These are phyloP conservation scores for Aegle marmelos DNA, from an alignment of 345 rosid species.

Conservation along the genomic window DNA sequence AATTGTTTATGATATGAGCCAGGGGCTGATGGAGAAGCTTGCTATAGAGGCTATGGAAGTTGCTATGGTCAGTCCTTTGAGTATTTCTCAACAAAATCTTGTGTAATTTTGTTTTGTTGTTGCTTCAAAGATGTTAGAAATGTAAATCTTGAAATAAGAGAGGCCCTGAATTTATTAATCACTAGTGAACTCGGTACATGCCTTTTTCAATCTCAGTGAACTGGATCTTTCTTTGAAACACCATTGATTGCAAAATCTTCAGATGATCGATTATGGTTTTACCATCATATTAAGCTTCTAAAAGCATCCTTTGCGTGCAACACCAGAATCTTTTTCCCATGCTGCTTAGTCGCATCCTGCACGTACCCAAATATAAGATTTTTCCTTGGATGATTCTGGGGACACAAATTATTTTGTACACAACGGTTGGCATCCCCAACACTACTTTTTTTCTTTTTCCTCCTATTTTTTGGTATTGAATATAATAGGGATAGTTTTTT, in stretches of 20 bases:
- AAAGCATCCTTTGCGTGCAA: neutral
- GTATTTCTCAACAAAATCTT: neutral
- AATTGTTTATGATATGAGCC: constrained; percentile 57
- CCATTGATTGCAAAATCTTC: neutral
- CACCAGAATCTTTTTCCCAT: neutral
- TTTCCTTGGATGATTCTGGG: no score
- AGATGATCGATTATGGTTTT: neutral
- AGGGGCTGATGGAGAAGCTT: constrained; percentile 70
- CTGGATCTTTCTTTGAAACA: neutral
- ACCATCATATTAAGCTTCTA: neutral
- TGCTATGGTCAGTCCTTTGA: constrained; percentile 54
- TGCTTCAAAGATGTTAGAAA: neutral
- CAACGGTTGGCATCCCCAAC: neutral
- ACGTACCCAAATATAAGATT: no score
- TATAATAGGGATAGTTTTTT: neutral
- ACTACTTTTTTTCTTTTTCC: neutral
- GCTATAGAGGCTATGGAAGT: constrained; percentile 75
- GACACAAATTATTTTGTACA: neutral
- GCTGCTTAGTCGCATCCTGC: neutral
- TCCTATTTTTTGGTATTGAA: neutral
- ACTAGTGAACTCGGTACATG: neutral
- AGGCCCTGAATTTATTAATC: neutral
- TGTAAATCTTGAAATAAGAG: neutral
- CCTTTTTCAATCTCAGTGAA: neutral
- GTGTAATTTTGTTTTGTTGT: neutral